Conservation (phyloP, 2,329 filamentous ascomycete genomes). For the Zymoseptoria ardabiliae region DNA sequence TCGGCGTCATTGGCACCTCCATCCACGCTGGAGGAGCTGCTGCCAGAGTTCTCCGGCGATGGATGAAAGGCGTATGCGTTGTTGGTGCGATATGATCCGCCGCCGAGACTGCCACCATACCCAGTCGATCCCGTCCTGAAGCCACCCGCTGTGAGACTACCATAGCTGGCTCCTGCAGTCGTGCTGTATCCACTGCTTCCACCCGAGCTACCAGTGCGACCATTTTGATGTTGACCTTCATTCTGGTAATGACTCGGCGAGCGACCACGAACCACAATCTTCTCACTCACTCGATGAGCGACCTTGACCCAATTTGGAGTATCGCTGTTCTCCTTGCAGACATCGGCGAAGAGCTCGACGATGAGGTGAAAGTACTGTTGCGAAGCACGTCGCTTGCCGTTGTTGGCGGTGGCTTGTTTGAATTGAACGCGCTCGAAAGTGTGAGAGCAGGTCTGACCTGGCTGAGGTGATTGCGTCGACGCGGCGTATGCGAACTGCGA, state of each 20-base stretch:
- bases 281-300: conserved; percentile 64
- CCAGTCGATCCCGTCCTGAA: conserved; percentile 19
- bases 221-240: conserved; percentile 41
- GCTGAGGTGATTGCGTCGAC: conserved; percentile 14
- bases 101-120: conserved; percentile 18
- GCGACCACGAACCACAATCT: conserved; percentile 79
- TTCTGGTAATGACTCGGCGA: conserved; percentile 60
- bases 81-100: conserved; percentile 23
- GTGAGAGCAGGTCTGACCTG: conserved; percentile 39
- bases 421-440: conserved; percentile 88
- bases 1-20: conserved; percentile 25
- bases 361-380: conserved; percentile 92
- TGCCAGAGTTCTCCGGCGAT: conserved; percentile 34
- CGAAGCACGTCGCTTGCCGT: conserved; percentile 79
- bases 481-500: conserved; percentile 14
- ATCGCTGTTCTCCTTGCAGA: conserved; percentile 41
- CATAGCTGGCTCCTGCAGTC: conserved; percentile 20
- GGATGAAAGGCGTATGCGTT: conserved; percentile 21
- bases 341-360: conserved; percentile 70
- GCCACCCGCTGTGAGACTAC: conserved; percentile 25
- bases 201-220: conserved; percentile 60
- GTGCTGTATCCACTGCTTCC: conserved; percentile 43
- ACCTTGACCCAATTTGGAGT: conserved; percentile 60
- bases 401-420: conserved; percentile 89
- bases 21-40: conserved; percentile 33